Evolutionary conservation across 345 rosid species (phyloP).

Genomic region (Lumnitzera littorea): DNA sequence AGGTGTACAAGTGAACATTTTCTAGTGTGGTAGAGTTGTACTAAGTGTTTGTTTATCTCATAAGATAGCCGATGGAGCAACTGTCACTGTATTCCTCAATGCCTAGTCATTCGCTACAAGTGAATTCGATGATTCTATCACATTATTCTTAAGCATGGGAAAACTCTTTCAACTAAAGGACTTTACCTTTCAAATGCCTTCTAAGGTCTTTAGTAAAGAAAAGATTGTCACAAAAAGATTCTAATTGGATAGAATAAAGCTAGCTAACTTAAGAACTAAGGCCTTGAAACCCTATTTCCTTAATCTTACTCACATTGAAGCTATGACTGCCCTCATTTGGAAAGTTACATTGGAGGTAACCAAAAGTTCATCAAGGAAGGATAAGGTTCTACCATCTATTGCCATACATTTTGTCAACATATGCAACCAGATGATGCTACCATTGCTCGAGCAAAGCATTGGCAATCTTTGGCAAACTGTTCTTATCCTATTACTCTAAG

Average conservation of each 20-base stretch:
- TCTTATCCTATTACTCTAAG: background rate
- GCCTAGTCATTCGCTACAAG: no score
- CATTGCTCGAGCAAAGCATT: conserved; percentile 11
- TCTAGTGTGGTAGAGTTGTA: no score
- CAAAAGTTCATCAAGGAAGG: background rate
- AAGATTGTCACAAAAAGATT: conserved; percentile 3
- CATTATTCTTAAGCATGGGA: background rate
- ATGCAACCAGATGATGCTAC: conserved; percentile 5
- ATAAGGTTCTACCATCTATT: conserved; percentile 4
- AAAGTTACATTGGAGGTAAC: conserved; percentile 1
- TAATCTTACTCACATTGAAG: background rate
- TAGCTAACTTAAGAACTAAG: background rate
- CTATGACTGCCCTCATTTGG: conserved; percentile 3
- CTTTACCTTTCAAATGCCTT: conserved; percentile 9
- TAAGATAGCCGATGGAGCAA: no score
- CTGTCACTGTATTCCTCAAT: no score
- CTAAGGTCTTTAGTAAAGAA: conserved; percentile 2
- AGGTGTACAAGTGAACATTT: no score
- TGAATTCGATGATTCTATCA: no score
- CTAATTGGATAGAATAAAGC: background rate
- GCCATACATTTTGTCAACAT: conserved; percentile 16
- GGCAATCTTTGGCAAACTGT: conserved; percentile 18
- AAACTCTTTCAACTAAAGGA: conserved; percentile 1
- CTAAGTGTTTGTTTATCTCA: no score
- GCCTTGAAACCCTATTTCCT: background rate